Evolutionary conservation across 2,329 filamentous ascomycete genomes (phyloP), one percentile per base, ranked within the genome.

Genomic region (Beauveria sp.): DNA sequence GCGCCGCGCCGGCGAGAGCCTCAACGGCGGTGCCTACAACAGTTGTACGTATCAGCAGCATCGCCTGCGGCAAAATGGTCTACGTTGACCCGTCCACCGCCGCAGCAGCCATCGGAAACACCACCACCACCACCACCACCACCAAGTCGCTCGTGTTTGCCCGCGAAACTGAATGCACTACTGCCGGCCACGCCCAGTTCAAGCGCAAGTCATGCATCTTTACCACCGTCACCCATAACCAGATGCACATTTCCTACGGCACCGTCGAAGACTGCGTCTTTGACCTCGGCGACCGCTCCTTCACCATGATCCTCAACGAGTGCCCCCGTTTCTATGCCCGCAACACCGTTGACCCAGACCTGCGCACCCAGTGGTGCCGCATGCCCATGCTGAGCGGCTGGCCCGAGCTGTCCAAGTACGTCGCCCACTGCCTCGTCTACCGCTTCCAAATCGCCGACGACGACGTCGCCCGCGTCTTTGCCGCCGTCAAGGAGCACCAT

Each of bases 261-360:
- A 80, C 73, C 2, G 77, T 84, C 37, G 64, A 79, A 30, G 77
- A 82, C 55, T 66, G 80, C 9, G 70, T 83, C 2, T 68, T 71
- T 66, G 75, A 65, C 70, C 69, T 69, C 37, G 40, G 67, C 22
- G 55, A 73, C 63, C 59, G 71, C 63, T 71, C 74, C 0, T 67
- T 85, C 18, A 80, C 78, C 0, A 65, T 87, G 3, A 80, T 83
- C 0, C 76, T 87, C 9, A 73, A 67, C 22, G 77, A 80, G 34
- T 75, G 82, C 1, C 83, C 83, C 0, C 74, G 75, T 1, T 79
- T 84, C 56, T 84, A 82, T 57, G 65, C 68, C 20, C 62, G 41
- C 37, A 41, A 63, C n/a, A 55, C 48, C 6, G 44, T 12, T 34
- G 62, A 54, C 59, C 53, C 30, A 43, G 59, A 59, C 18, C 53